These are phyloP conservation scores for Atkinsonella hypoxylon DNA, from an alignment of 2,329 filamentous ascomycete species.

Conservation along the genomic window DNA sequence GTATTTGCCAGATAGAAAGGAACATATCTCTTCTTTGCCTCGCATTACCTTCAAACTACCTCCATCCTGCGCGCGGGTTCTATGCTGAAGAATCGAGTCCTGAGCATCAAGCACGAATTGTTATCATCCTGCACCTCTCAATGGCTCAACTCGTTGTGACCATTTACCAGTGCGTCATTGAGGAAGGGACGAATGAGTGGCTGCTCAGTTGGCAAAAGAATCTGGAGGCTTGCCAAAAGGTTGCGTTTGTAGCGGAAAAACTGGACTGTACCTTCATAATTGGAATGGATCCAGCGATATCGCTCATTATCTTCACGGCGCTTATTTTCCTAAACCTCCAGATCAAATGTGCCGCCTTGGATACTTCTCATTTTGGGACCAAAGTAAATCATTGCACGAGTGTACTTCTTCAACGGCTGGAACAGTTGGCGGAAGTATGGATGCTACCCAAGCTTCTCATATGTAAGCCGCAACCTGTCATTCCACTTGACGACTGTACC, in stretches of 20 bases:
- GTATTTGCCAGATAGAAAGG: neutral
- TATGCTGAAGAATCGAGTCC: neutral
- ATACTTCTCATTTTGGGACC: neutral
- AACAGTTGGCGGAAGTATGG: constrained; percentile 9
- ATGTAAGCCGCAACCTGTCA: constrained; percentile 5
- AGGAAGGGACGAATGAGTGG: constrained; percentile 6
- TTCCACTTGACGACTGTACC: neutral
- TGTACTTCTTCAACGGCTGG: constrained; percentile 6
- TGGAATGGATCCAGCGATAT: constrained; percentile 7
- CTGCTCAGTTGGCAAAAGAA: constrained; percentile 9
- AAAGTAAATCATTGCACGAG: constrained; percentile 4
- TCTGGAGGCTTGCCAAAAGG: constrained; percentile 8
- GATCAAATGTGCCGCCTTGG: neutral
- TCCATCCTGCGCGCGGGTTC: neutral
- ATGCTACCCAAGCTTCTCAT: constrained; percentile 9
- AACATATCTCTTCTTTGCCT: neutral
- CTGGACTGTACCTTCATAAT: constrained; percentile 6
- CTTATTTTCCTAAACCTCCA: constrained; percentile 9
- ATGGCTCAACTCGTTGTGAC: constrained; percentile 8
- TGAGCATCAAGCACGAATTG: constrained; percentile 1
- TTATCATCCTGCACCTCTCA: constrained; percentile 8
- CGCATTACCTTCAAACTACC: neutral
- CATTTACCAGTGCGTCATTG: constrained; percentile 3
- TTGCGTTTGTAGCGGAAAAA: constrained; percentile 6
- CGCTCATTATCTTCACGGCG: constrained; percentile 7